These are phyloP conservation scores for Clavariopsis aquatica DNA, from an alignment of 495 filamentous ascomycete genomes.

Conservation along the genomic window DNA sequence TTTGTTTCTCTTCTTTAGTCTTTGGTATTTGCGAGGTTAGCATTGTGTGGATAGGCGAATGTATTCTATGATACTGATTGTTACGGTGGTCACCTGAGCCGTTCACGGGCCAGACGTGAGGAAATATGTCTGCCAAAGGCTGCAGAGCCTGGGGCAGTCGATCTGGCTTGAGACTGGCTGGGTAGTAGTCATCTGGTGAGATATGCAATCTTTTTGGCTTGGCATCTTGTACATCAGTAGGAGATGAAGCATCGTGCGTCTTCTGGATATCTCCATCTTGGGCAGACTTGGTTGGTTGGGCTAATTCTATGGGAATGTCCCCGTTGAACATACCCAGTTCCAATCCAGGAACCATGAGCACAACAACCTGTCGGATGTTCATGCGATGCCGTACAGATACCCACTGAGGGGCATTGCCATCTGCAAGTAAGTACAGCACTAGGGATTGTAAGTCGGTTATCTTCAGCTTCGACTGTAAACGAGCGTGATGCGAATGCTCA, in stretches of 20 bases:
- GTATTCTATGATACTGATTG: constrained; percentile 71
- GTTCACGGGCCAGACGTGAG: constrained; percentile 83
- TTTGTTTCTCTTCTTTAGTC: constrained; percentile 59
- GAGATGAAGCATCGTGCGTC: background rate
- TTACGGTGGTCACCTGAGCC: constrained; percentile 66
- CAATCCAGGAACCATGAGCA: constrained; percentile 91
- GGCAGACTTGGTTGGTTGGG: background rate
- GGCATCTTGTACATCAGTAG: background rate
- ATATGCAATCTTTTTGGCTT: constrained; percentile 16
- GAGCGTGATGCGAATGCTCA: constrained; percentile 63
- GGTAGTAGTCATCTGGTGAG: constrained; percentile 67
- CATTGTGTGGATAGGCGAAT: constrained; percentile 79
- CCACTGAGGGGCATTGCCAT: constrained; percentile 83
- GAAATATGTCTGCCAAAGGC: constrained; percentile 78
- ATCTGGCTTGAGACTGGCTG: constrained; percentile 61
- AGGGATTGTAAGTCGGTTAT: constrained; percentile 78
- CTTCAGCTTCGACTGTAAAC: constrained; percentile 71
- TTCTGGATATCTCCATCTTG: background rate
- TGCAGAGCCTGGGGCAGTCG: constrained; percentile 64
- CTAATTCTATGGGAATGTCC: constrained; percentile 38
- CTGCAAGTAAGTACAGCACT: constrained; percentile 85
- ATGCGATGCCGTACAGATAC: constrained; percentile 74
- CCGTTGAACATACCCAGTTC: constrained; percentile 88
- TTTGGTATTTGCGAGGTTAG: constrained; percentile 70
- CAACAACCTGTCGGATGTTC: constrained; percentile 77